A percentile compares a stretch with the other conserved stretches of the same genome.
Evolutionary conservation across 108 stramenopile species (phyloP).

Genomic region (Cyclostephanos tholiformis): DNA sequence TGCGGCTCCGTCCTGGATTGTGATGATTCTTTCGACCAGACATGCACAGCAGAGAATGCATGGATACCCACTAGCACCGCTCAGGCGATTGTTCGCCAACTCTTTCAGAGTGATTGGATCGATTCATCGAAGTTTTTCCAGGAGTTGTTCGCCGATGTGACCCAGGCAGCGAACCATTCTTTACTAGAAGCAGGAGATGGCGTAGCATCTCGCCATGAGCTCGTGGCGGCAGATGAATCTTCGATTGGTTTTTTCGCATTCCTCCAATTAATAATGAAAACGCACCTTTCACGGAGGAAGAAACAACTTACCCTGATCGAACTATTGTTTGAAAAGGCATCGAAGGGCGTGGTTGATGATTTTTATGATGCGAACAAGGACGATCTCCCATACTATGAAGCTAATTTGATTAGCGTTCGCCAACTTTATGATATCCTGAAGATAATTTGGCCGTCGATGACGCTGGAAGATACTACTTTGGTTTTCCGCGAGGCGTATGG

Average conservation of each 20-base stretch:
- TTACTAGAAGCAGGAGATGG: background rate
- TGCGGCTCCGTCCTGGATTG: slow-evolving; percentile 5
- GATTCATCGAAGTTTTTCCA: slow-evolving; percentile 5
- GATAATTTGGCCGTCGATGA: slow-evolving; percentile 24
- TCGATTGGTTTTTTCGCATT: slow-evolving; percentile 25
- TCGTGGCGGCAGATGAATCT: background rate
- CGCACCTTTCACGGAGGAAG: slow-evolving; percentile 19
- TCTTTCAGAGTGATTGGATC: slow-evolving; percentile 24
- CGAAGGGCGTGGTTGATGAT: slow-evolving; percentile 27
- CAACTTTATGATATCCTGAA: slow-evolving; percentile 36
- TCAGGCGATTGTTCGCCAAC: slow-evolving; percentile 8
- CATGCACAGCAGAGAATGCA: slow-evolving; percentile 1
- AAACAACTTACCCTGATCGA: slow-evolving; percentile 38
- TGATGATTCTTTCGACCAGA: background rate
- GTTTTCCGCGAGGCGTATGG: slow-evolving; percentile 38
- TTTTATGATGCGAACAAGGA: slow-evolving; percentile 16
- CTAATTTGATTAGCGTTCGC: slow-evolving; percentile 7
- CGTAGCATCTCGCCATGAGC: slow-evolving; percentile 9
- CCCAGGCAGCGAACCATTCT: background rate
- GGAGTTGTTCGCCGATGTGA: background rate
- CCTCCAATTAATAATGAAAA: slow-evolving; percentile 29
- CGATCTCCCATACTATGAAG: background rate
- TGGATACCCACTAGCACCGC: slow-evolving; percentile 5
- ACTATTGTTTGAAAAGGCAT: slow-evolving; percentile 58
- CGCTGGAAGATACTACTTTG: slow-evolving; percentile 20